These are phyloP conservation scores for Helenozyma baotianmanensis DNA, from an alignment of 805 yeast species.

Conservation along the genomic window DNA sequence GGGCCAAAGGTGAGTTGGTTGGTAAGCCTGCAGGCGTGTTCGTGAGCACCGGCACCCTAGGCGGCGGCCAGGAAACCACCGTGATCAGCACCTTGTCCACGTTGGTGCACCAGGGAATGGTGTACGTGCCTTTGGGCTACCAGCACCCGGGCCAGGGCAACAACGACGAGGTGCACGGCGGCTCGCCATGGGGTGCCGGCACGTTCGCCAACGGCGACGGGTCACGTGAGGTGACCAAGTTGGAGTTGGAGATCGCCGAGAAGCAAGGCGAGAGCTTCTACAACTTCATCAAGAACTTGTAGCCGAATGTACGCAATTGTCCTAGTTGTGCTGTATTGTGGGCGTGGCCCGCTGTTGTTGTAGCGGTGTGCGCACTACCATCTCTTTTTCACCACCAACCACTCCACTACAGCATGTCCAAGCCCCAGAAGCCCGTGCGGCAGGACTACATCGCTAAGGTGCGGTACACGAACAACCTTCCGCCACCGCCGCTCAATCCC, in stretches of 20 bases:
- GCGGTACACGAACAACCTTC: constrained; percentile 80
- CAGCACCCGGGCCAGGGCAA: constrained; percentile 52
- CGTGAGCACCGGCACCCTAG: constrained; percentile 65
- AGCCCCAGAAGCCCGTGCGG: constrained; percentile 39
- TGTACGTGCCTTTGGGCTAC: constrained; percentile 75
- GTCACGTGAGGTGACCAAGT: constrained; percentile 57
- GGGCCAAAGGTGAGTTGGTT: constrained; percentile 65
- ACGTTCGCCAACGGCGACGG: constrained; percentile 73
- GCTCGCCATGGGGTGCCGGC: constrained; percentile 88
- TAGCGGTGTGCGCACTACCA: too few relatives aligned
- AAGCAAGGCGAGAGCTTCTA: constrained; percentile 68
- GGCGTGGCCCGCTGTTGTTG: too few relatives aligned
- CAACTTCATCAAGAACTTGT: constrained; percentile 24
- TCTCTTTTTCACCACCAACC: too few relatives aligned
- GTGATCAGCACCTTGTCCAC: constrained; percentile 52
- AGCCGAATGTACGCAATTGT: too few relatives aligned
- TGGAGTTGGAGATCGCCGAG: constrained; percentile 61
- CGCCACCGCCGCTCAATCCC: constrained; percentile 93
- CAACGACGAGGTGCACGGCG: constrained; percentile 70
- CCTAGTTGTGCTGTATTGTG: too few relatives aligned
- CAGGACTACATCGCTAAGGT: constrained; percentile 79
- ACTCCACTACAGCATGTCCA: constrained; percentile 21
- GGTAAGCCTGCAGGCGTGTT: constrained; percentile 76
- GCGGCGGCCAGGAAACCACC: constrained; percentile 81
- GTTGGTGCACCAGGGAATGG: constrained; percentile 71